phyloP scores from a whole-genome alignment of 768 basidiomycete species.

The Amanita brunnescens region DNA sequence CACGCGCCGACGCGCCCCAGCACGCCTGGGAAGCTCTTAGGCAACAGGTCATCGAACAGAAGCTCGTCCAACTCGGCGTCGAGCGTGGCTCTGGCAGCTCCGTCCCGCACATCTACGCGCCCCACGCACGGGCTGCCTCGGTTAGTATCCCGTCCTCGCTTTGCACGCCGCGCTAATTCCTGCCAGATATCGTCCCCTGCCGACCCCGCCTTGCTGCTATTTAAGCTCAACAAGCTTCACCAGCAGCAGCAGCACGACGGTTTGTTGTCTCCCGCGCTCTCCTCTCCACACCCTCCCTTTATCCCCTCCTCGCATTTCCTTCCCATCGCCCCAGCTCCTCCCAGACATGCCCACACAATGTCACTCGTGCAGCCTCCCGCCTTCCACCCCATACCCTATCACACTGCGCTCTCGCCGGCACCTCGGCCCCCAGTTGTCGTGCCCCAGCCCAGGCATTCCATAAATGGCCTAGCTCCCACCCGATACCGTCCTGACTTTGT shows the following conservation, averaged over 20 bases:
- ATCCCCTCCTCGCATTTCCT: constrained; percentile 33
- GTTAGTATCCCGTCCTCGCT: constrained; percentile 37
- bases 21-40: constrained; percentile 67
- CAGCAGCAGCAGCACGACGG: constrained; percentile 61
- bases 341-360: constrained; percentile 62
- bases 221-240: constrained; percentile 80
- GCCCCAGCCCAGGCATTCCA: not conserved
- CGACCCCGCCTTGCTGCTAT: constrained; percentile 72
- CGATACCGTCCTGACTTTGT: constrained; percentile 62
- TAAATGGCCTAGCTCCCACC: constrained; percentile 35
- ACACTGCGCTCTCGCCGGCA: constrained; percentile 7
- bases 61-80: constrained; percentile 71
- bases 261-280: constrained; percentile 44
- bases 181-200: constrained; percentile 83
- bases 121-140: constrained; percentile 78
- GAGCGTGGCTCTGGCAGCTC: constrained; percentile 53
- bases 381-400: constrained; percentile 20
- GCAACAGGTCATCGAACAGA: constrained; percentile 69
- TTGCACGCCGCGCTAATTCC: constrained; percentile 13
- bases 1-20: constrained; percentile 26
- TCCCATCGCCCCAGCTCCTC: constrained; percentile 21
- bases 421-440: constrained; percentile 1
- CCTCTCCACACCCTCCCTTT: constrained; percentile 59
- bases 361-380: constrained; percentile 59
- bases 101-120: constrained; percentile 56